Conservation (phyloP, 306 rosid genomes). For the Malus fusca region DNA sequence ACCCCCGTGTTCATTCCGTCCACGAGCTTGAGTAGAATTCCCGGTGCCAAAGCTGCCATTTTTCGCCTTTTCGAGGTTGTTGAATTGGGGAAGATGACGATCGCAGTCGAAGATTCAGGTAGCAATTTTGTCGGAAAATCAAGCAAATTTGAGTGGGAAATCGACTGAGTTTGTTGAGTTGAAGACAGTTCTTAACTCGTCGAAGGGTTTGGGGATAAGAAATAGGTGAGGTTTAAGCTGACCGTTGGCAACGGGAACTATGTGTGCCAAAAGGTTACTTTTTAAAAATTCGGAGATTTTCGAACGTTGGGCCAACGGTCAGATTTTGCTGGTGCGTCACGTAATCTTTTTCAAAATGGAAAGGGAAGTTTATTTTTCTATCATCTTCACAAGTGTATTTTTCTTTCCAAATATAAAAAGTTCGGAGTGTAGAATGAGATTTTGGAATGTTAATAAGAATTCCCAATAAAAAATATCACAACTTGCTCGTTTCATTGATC, state of each 20-base stretch:
- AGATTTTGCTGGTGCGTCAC: constrained; percentile 12
- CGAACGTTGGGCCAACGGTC: constrained; percentile 62
- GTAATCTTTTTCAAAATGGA: neutral
- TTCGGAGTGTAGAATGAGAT: too few species aligned
- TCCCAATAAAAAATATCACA: neutral
- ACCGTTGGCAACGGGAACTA: constrained; percentile 55
- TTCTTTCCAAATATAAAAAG: too few species aligned
- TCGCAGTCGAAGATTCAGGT: neutral
- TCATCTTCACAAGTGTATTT: too few species aligned
- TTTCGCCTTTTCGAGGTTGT: neutral
- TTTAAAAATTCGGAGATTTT: constrained; percentile 27
- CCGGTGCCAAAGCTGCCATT: constrained; percentile 86
- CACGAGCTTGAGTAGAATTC: constrained; percentile 71
- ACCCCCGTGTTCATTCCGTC: constrained; percentile 55
- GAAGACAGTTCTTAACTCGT: neutral
- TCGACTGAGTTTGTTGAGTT: neutral
- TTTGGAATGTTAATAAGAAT: too few species aligned
- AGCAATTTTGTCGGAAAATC: neutral
- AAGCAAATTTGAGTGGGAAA: neutral
- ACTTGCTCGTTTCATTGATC: neutral
- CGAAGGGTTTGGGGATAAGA: neutral
- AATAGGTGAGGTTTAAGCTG: constrained; percentile 1
- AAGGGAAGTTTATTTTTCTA: too few species aligned
- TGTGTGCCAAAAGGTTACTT: neutral
- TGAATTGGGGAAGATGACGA: neutral